Evolutionary conservation across 106 monocot species (phyloP).

Genomic region (Allium cepa): DNA sequence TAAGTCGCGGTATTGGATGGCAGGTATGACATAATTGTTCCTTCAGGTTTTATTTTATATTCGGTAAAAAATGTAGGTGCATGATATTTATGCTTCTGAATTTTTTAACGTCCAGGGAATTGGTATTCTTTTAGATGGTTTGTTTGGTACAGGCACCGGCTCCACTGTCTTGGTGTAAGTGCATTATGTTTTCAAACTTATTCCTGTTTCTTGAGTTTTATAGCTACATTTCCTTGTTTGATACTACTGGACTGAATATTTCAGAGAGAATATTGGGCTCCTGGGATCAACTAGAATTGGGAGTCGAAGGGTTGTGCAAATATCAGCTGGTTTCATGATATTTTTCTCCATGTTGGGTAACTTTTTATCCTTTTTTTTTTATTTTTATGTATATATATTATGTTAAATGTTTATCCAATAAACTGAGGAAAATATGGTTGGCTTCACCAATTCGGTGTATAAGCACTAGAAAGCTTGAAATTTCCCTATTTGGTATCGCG

Average conservation of each 20-base stretch:
- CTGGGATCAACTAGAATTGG: constrained; percentile 80
- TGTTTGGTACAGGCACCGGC: constrained; percentile 71
- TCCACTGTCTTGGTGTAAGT: constrained; percentile 85
- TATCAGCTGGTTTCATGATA: constrained; percentile 97
- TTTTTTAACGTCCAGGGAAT: constrained; percentile 9
- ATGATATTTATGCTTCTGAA: background rate
- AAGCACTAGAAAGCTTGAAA: too few relatives aligned
- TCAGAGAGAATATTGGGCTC: constrained; percentile 91
- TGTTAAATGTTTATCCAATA: too few relatives aligned
- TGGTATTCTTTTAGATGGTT: constrained; percentile 53
- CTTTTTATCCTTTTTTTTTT: background rate
- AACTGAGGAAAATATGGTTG: too few relatives aligned
- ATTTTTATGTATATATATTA: background rate
- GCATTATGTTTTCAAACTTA: background rate
- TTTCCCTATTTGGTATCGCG: too few relatives aligned
- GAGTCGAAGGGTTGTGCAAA: constrained; percentile 79
- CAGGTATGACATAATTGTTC: constrained; percentile 40
- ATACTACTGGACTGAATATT: background rate
- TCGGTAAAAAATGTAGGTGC: background rate
- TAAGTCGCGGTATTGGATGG: constrained; percentile 97
- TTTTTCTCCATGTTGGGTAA: constrained; percentile 93
- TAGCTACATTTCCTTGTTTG: background rate
- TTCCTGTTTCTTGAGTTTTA: background rate
- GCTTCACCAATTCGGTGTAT: too few relatives aligned
- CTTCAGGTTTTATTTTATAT: background rate